phyloP scores from a whole-genome alignment of 140 eudicot species.

The Cichorium intybus region DNA sequence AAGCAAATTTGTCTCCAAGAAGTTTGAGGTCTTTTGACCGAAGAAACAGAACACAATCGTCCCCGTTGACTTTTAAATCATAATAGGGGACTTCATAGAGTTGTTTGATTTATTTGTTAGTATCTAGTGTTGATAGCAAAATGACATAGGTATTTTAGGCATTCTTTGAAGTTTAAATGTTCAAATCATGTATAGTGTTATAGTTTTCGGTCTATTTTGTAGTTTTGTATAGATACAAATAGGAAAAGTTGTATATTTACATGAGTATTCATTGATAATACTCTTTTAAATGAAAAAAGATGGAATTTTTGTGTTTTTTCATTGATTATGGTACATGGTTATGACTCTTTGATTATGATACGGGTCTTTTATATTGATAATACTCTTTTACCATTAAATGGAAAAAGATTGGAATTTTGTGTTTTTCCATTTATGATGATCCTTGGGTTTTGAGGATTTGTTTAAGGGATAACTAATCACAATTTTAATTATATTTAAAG shows the following conservation, averaged over 20 bases:
- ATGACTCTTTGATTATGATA: neutral
- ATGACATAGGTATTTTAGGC: constrained; percentile 24
- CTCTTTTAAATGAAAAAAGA: constrained; percentile 18
- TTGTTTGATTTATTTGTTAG: constrained; percentile 17
- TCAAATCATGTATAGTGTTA: constrained; percentile 14
- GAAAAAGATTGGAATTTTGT: too few species aligned
- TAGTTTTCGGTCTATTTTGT: neutral
- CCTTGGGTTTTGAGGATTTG: too few species aligned
- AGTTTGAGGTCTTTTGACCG: constrained; percentile 31
- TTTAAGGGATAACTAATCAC: too few species aligned
- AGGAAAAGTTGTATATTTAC: constrained; percentile 19
- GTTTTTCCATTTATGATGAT: too few species aligned
- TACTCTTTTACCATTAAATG: too few species aligned
- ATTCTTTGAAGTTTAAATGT: constrained; percentile 19
- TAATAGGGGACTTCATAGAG: neutral
- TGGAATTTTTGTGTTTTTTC: constrained; percentile 12
- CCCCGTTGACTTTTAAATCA: constrained; percentile 16
- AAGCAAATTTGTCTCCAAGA: constrained; percentile 74
- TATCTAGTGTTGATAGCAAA: constrained; percentile 2
- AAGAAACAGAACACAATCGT: constrained; percentile 30
- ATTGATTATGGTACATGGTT: constrained; percentile 10
- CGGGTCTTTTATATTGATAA: neutral
- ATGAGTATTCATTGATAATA: constrained; percentile 14
- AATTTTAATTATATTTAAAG: too few species aligned
- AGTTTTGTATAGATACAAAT: constrained; percentile 17